Percentiles rank a stretch among this genome's conserved stretches.
Conservation (phyloP, 2,329 filamentous ascomycete species). For the Pseudovirgaria hyperparasitica region DNA sequence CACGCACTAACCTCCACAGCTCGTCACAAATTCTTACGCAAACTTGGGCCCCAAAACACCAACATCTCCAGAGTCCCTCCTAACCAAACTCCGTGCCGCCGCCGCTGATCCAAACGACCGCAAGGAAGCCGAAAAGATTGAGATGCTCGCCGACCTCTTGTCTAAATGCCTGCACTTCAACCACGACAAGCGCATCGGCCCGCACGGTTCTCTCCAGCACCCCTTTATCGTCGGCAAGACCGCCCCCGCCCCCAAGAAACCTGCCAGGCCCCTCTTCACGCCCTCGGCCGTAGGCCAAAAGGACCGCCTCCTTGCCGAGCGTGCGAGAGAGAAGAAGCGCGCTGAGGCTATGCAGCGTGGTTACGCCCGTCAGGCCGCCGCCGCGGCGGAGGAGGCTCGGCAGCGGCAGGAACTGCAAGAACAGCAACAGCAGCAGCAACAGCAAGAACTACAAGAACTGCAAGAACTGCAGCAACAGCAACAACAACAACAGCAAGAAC, state of each 20-base stretch:
- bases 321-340: no score
- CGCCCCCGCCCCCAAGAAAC: constrained; percentile 1
- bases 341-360: no score
- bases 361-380: no score
- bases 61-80: constrained; percentile 60
- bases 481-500: no score
- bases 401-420: no score
- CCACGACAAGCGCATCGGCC: constrained; percentile 81
- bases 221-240: constrained; percentile 53
- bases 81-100: constrained; percentile 60
- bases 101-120: constrained; percentile 56
- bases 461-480: no score
- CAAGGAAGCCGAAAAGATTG: constrained; percentile 60
- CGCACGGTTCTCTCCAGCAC: constrained; percentile 75
- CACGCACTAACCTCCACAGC: background rate
- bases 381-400: no score
- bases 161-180: constrained; percentile 83
- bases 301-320: no score
- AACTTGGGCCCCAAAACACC: constrained; percentile 18
- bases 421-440: no score
- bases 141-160: constrained; percentile 73
- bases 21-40: background rate
- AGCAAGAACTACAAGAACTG: no score
- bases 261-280: background rate
- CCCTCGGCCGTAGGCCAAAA: no score